These are phyloP conservation scores for Mrakiaceae sp. DNA, from an alignment of 1,284 basidiomycete species.

Conservation along the genomic window DNA sequence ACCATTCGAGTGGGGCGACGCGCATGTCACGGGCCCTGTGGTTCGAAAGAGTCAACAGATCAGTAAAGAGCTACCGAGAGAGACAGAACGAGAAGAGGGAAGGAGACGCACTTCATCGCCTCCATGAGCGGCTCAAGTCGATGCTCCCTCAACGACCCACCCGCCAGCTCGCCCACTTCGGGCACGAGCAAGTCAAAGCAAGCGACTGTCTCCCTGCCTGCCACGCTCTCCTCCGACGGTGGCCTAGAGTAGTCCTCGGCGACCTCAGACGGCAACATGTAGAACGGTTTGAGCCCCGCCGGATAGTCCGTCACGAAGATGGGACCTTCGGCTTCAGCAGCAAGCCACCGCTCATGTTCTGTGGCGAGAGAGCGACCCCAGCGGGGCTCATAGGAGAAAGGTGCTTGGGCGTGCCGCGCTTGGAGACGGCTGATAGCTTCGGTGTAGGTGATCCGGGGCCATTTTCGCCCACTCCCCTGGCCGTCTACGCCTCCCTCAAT, in stretches of 20 bases:
- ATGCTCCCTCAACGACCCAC: constrained; percentile 85
- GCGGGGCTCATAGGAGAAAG: constrained; percentile 47
- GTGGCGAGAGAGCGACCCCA: constrained; percentile 68
- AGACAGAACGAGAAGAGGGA: not conserved
- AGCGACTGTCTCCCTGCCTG: constrained; percentile 53
- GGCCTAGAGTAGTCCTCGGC: too few species aligned
- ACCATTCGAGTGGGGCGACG: constrained; percentile 59
- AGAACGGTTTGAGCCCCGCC: constrained; percentile 73
- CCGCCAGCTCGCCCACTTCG: constrained; percentile 74
- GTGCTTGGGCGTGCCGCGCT: constrained; percentile 23
- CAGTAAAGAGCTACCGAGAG: not conserved
- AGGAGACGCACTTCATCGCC: constrained; percentile 38
- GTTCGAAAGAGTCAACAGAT: not conserved
- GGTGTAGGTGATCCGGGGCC: constrained; percentile 62
- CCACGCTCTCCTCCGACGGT: too few species aligned
- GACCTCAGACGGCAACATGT: constrained; percentile 56
- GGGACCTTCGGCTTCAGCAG: constrained; percentile 55
- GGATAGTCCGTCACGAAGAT: constrained; percentile 92
- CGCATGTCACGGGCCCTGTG: constrained; percentile 31
- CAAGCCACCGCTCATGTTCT: constrained; percentile 88
- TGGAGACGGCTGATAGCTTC: constrained; percentile 57
- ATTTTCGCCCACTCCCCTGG: constrained; percentile 8
- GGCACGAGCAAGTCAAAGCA: constrained; percentile 94
- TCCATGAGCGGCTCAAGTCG: constrained; percentile 46
- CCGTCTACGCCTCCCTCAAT: too few species aligned